phyloP scores from a whole-genome alignment of 805 yeast species.

The Lipomyces anomalus region DNA sequence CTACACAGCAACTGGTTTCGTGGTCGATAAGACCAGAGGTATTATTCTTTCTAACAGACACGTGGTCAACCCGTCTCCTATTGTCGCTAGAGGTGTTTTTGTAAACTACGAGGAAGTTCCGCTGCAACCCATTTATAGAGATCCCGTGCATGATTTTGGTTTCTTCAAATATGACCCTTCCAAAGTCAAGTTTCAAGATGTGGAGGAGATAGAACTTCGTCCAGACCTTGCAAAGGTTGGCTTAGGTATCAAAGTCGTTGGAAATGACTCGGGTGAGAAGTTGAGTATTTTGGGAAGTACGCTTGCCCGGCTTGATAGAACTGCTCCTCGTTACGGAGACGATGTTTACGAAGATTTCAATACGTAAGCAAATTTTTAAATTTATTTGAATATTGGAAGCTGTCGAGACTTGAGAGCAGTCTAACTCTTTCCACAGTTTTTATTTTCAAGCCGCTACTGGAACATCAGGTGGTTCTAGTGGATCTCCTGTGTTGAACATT shows the following conservation, averaged over 20 bases:
- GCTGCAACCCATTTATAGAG: slow-evolving; percentile 22
- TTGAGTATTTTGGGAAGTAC: slow-evolving; percentile 23
- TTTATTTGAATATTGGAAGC: no score
- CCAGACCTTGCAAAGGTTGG: slow-evolving; percentile 22
- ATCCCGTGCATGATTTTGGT: slow-evolving; percentile 24
- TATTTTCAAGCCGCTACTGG: slow-evolving; percentile 25
- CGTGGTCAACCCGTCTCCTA: slow-evolving; percentile 22
- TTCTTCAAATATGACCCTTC: slow-evolving; percentile 21
- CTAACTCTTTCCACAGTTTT: no score
- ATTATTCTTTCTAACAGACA: slow-evolving; percentile 22
- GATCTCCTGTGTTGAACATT: slow-evolving; percentile 23
- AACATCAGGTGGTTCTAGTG: slow-evolving; percentile 23
- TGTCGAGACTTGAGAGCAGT: no score
- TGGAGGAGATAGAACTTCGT: slow-evolving; percentile 21
- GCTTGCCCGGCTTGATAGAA: slow-evolving; percentile 20
- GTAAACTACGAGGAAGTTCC: slow-evolving; percentile 24
- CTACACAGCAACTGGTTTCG: slow-evolving; percentile 24
- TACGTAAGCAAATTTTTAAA: no score
- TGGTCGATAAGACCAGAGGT: slow-evolving; percentile 21
- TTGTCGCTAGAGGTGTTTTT: slow-evolving; percentile 22
- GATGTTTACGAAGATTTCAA: slow-evolving; percentile 22
- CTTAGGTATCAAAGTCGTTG: slow-evolving; percentile 21
- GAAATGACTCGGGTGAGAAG: slow-evolving; percentile 24
- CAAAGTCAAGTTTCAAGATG: slow-evolving; percentile 17
- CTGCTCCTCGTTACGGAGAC: slow-evolving; percentile 23